Base-by-base conservation (phyloP, 805 yeast genomes). In the Starmerella tilneyi region DNA sequence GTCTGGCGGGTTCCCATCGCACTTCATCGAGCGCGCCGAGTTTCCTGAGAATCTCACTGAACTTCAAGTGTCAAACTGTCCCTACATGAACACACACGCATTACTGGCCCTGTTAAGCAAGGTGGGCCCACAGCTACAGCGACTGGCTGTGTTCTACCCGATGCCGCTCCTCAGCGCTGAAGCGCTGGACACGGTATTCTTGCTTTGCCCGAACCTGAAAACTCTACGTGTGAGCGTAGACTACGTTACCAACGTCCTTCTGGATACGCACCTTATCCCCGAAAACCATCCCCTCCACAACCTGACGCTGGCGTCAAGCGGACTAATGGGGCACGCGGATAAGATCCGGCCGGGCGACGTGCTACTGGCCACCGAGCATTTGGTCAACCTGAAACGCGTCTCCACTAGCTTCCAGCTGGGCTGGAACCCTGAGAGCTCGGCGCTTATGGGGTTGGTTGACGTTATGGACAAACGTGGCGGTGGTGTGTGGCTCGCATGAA, bases 1-100 rank as follows among this genome's bases (percentile, higher is more conserved):
- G 2, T 79, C 94, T 36, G 98, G 98, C 2, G 96, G 96, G 3
- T 77, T 89, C 3, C 75, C 94, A 1, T 82, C 86, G 56, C 81
- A 77, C 37, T 89, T 89, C 61, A 67, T 92, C 12, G 65, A 71
- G 33, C 72, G 72, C 26, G 77, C 92, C 1, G 59, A 64, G n/a
- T 79, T 92, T 58, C 97, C 97, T 0, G 36, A 58, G 1, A 74
- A 88, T 1, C 78, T 89, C 32, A 75, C 75, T 3, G 73, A 75
- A 17, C 64, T 89, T 40, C 88, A 84, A 52, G 72, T 89, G 57
- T 81, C 94, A 0, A 94, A 84, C 61, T 89, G 97, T 64, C 96
- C 97, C 0, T 68, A 73, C 41, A 67, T 89, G 16, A 73, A 73
- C 33, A 82, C 81, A 21, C 71, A 67, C 40, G 77, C 94, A 0